Percentiles rank a stretch among this genome's conserved stretches.
Evolutionary conservation across 2,329 filamentous ascomycete species (phyloP).

Genomic region (Phoma sp.): DNA sequence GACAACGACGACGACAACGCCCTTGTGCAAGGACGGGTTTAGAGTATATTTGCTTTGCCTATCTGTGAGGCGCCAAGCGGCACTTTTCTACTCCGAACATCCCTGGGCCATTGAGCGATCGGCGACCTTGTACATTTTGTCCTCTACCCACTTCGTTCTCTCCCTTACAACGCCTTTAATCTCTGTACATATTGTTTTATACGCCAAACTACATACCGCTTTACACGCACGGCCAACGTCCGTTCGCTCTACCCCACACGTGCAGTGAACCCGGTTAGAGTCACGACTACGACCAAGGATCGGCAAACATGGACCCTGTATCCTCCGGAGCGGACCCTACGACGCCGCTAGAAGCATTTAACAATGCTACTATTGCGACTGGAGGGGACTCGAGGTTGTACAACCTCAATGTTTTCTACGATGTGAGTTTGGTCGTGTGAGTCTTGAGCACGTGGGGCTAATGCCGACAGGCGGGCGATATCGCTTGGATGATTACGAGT

Average conservation of each 20-base stretch:
- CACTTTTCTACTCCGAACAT: conserved; percentile 20
- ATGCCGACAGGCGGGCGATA: conserved; percentile 72
- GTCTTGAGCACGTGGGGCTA: conserved; percentile 34
- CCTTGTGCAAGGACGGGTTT: conserved; percentile 5
- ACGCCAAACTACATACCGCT: neutral
- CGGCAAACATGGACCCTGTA: conserved; percentile 39
- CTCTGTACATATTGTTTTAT: conserved; percentile 12
- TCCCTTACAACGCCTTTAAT: conserved; percentile 24
- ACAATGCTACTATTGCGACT: conserved; percentile 67
- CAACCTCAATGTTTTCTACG: conserved; percentile 86
- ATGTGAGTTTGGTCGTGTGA: conserved; percentile 59
- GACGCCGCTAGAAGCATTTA: conserved; percentile 42
- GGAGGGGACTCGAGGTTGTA: conserved; percentile 72
- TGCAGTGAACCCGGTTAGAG: neutral
- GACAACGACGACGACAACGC: neutral
- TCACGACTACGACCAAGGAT: conserved; percentile 3
- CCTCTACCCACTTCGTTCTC: conserved; percentile 30
- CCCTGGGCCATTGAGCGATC: conserved; percentile 36
- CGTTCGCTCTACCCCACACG: neutral
- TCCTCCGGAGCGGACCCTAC: conserved; percentile 39
- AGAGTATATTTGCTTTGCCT: conserved; percentile 22
- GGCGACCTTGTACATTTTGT: conserved; percentile 24
- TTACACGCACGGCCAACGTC: neutral
- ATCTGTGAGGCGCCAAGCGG: conserved; percentile 34
- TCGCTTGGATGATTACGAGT: conserved; percentile 80